Percentiles rank a stretch among this genome's conserved stretches.
Evolutionary conservation across 2,329 filamentous ascomycete species (phyloP).

Genomic region (Paraphaeosphaeria sporulosa): DNA sequence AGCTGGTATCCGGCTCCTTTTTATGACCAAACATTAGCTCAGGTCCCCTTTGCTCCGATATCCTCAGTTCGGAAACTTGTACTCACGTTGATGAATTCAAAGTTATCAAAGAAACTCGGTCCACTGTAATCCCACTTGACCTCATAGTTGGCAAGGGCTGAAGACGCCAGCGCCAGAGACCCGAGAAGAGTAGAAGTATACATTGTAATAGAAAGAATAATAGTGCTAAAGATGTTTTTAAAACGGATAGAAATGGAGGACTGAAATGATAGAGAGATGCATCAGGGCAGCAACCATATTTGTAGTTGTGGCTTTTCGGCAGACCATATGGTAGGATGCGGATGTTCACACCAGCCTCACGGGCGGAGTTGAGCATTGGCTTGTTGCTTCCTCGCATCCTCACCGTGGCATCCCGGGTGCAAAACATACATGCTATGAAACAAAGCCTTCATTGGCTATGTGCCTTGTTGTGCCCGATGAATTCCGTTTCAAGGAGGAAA

Average conservation of each 20-base stretch:
- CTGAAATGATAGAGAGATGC: not conserved
- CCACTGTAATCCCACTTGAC: slow-evolving; percentile 9
- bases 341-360: not conserved
- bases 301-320: not conserved
- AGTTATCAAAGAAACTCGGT: slow-evolving; percentile 4
- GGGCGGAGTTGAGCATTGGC: not conserved
- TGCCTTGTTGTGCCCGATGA: not conserved
- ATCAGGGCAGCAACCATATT: slow-evolving; percentile 2
- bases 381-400: not conserved
- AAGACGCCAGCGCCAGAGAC: slow-evolving; percentile 3
- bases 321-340: not conserved
- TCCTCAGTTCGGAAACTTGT: not conserved
- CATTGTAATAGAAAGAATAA: not conserved
- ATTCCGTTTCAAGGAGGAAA: not conserved
- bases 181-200: slow-evolving; percentile 6
- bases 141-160: slow-evolving; percentile 1
- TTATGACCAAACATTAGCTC: not conserved
- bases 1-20: slow-evolving; percentile 8
- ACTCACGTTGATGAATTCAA: slow-evolving; percentile 9
- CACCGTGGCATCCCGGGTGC: not conserved
- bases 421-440: not conserved
- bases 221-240: not conserved
- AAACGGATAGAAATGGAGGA: not conserved
- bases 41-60: not conserved
- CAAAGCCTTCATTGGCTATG: not conserved